Evolutionary conservation across 2,329 filamentous ascomycete genomes (phyloP).

Genomic region (Fusarium sp.): DNA sequence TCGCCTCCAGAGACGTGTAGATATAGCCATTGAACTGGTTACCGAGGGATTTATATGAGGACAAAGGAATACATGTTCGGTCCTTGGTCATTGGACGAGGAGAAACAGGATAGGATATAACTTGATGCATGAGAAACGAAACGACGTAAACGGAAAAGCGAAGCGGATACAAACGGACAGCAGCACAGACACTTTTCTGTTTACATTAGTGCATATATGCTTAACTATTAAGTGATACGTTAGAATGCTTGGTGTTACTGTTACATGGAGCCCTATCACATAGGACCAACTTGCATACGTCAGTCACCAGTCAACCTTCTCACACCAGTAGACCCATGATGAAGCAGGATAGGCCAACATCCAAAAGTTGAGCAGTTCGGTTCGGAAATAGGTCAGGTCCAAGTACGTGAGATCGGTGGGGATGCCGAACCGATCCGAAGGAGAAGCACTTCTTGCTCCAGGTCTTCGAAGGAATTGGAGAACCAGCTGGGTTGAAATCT

Average conservation of each 20-base stretch:
- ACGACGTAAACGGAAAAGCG: constrained; percentile 20
- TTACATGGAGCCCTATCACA: neutral
- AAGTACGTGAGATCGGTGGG: neutral
- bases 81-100: constrained; percentile 4
- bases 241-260: neutral
- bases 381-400: constrained; percentile 2
- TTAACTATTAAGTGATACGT: neutral
- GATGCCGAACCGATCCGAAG: constrained; percentile 21
- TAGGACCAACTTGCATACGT: neutral
- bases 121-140: constrained; percentile 35
- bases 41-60: constrained; percentile 1
- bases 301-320: neutral
- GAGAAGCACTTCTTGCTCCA: neutral
- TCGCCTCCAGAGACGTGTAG: neutral
- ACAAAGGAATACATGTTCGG: neutral
- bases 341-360: neutral
- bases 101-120: constrained; percentile 14
- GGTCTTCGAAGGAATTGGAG: neutral
- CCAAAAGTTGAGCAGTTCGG: constrained; percentile 2
- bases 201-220: neutral
- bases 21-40: constrained; percentile 14
- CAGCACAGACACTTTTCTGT: neutral
- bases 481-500: neutral
- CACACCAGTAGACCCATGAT: neutral
- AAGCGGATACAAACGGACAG: constrained; percentile 6